Evolutionary conservation across 2,329 filamentous ascomycete species (phyloP).

Genomic region (Sphaceloma murrayae): DNA sequence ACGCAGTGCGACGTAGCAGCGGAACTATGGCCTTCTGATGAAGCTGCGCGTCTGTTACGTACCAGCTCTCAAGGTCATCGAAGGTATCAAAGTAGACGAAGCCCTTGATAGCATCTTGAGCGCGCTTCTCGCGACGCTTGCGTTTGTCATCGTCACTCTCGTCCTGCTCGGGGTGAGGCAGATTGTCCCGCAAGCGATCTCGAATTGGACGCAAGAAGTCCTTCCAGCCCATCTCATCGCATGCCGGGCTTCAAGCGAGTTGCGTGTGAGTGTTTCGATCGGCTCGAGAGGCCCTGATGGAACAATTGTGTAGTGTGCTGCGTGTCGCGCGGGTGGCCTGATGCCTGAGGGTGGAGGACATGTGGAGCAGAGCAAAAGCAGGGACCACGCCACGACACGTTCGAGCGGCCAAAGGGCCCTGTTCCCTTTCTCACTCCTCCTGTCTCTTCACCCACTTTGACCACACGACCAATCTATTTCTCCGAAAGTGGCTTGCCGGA

Average conservation of each 20-base stretch:
- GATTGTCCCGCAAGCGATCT: slow-evolving; percentile 30
- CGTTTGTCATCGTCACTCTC: slow-evolving; percentile 7
- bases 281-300: not conserved
- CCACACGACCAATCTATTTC: not conserved
- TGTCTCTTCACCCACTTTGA: not conserved
- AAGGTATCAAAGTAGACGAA: slow-evolving; percentile 37
- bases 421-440: no score
- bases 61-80: slow-evolving; percentile 31
- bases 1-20: slow-evolving; percentile 23
- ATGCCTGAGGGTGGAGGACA: not conserved
- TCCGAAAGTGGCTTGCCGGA: slow-evolving; percentile 14
- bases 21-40: slow-evolving; percentile 34
- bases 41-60: slow-evolving; percentile 26
- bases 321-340: slow-evolving; percentile 8
- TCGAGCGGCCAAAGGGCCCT: not conserved
- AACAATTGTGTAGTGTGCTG: not conserved
- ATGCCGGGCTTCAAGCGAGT: not conserved
- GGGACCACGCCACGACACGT: not conserved
- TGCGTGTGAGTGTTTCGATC: not conserved
- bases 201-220: slow-evolving; percentile 33
- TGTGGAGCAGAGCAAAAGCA: no score
- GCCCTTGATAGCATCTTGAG: slow-evolving; percentile 29
- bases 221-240: slow-evolving; percentile 27
- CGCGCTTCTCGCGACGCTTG: slow-evolving; percentile 22
- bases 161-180: slow-evolving; percentile 14